A percentile compares a stretch with the other conserved stretches of the same genome.
phyloP scores from a whole-genome alignment of 2,329 filamentous ascomycete genomes.

The Fusarium oligoseptatum region DNA sequence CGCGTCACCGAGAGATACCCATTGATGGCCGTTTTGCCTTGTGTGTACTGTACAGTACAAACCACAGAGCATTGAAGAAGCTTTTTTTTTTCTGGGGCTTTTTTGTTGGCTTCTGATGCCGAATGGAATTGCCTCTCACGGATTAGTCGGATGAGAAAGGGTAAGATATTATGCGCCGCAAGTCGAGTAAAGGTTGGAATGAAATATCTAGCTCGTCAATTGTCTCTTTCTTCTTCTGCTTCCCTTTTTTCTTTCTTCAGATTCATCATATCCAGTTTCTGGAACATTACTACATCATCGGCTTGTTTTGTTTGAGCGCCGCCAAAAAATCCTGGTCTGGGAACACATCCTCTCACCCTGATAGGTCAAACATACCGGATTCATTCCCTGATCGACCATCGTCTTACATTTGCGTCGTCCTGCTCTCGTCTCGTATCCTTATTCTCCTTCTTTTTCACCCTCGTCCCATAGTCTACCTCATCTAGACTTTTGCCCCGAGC shows the following conservation, averaged over 20 bases:
- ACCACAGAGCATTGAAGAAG: not conserved
- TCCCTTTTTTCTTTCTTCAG: not conserved
- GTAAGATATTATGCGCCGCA: not conserved
- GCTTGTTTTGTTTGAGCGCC: slow-evolving; percentile 19
- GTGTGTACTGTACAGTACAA: not conserved
- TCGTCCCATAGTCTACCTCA: slow-evolving; percentile 4
- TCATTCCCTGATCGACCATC: slow-evolving; percentile 8
- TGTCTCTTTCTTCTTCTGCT: not conserved
- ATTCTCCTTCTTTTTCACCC: slow-evolving; percentile 12
- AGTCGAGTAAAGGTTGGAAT: not conserved
- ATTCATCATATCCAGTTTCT: slow-evolving; percentile 5
- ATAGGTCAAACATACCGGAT: slow-evolving; percentile 19
- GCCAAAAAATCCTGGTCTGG: slow-evolving; percentile 31
- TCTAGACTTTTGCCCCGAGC: slow-evolving; percentile 9
- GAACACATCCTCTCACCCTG: slow-evolving; percentile 5
- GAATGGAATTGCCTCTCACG: slow-evolving; percentile 4
- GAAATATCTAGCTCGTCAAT: not conserved
- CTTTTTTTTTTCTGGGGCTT: not conserved
- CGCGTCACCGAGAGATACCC: slow-evolving; percentile 30
- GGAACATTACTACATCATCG: slow-evolving; percentile 27
- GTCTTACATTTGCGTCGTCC: not conserved
- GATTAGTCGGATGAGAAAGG: not conserved
- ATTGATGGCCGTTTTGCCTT: not conserved
- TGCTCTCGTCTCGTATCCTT: slow-evolving; percentile 8
- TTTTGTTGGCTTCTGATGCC: slow-evolving; percentile 13